Conservation (phyloP, 1,284 basidiomycete species). For the Neolentinus lepideus region DNA sequence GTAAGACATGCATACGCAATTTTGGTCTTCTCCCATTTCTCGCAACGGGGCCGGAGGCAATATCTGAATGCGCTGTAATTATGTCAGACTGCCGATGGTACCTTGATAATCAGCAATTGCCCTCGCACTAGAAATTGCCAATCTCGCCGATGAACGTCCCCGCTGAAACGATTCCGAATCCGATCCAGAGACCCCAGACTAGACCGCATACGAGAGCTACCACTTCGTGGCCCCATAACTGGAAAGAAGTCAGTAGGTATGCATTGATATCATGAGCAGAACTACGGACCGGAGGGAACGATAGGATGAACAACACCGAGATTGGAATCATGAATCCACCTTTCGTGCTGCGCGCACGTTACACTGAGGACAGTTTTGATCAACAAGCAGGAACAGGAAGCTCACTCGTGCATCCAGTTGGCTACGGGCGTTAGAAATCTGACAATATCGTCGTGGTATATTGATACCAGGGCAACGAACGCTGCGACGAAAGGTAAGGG, state of each 20-base stretch:
- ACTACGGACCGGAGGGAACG: conserved; percentile 59
- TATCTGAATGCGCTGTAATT: conserved; percentile 55
- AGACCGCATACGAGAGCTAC: conserved; percentile 70
- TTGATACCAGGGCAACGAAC: conserved; percentile 43
- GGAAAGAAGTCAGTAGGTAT: not conserved
- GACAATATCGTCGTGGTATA: conserved; percentile 52
- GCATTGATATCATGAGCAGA: conserved; percentile 9
- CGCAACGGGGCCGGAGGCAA: conserved; percentile 53
- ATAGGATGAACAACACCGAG: conserved; percentile 69
- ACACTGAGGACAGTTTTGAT: too few species aligned
- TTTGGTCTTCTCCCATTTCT: conserved; percentile 66
- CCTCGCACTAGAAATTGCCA: conserved; percentile 59
- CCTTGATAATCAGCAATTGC: conserved; percentile 6
- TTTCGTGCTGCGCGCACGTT: conserved; percentile 22
- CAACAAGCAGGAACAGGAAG: not conserved
- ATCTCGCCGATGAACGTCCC: conserved; percentile 65
- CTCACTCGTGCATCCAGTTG: conserved; percentile 40
- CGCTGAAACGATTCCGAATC: conserved; percentile 60
- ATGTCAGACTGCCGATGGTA: conserved; percentile 7
- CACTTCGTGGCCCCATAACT: conserved; percentile 76
- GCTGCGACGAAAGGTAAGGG: conserved; percentile 19
- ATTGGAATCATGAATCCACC: conserved; percentile 82
- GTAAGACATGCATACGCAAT: conserved; percentile 75
- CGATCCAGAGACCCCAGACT: conserved; percentile 67
- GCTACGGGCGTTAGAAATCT: conserved; percentile 48